Evolutionary conservation across 371 early-diverging fungal genomes (phyloP).

Genomic region (Haplosporangium sp.): DNA sequence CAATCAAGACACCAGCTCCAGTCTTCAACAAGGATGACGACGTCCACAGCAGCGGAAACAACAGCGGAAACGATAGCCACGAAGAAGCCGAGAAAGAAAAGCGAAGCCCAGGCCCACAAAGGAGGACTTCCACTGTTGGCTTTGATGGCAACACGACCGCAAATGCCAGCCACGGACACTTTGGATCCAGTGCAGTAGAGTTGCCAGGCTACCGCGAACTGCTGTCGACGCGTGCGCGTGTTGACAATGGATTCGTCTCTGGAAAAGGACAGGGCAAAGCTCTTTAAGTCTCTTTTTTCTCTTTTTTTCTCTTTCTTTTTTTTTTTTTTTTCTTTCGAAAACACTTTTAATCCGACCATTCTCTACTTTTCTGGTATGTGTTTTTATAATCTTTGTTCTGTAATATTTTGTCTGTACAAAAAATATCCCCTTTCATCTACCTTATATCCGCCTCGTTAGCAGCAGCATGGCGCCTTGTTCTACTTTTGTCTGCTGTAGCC

Average conservation of each 20-base stretch:
- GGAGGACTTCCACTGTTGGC: background rate
- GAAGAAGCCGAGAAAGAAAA: slow-evolving; percentile 29
- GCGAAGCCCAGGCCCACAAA: slow-evolving; percentile 15
- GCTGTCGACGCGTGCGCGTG: slow-evolving; percentile 37
- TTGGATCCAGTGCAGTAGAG: slow-evolving; percentile 25
- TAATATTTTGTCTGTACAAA: too few species aligned
- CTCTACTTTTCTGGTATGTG: too few species aligned
- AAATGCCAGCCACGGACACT: background rate
- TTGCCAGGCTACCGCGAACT: slow-evolving; percentile 40
- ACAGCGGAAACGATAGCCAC: slow-evolving; percentile 54
- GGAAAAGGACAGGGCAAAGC: slow-evolving; percentile 57
- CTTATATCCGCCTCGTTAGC: too few species aligned
- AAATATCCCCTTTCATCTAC: too few species aligned
- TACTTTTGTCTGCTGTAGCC: too few species aligned
- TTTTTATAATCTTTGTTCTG: too few species aligned
- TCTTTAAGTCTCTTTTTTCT: slow-evolving; percentile 13
- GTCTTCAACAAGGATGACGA: slow-evolving; percentile 43
- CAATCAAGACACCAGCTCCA: background rate
- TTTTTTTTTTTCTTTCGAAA: too few species aligned
- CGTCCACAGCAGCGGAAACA: slow-evolving; percentile 47
- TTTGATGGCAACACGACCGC: background rate
- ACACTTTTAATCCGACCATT: too few species aligned
- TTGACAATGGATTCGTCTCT: slow-evolving; percentile 50
- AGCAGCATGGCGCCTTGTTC: too few species aligned
- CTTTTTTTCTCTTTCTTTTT: too few species aligned